These are phyloP conservation scores for Fusarium paranaense DNA, from an alignment of 2,329 filamentous ascomycete genomes.

Conservation along the genomic window DNA sequence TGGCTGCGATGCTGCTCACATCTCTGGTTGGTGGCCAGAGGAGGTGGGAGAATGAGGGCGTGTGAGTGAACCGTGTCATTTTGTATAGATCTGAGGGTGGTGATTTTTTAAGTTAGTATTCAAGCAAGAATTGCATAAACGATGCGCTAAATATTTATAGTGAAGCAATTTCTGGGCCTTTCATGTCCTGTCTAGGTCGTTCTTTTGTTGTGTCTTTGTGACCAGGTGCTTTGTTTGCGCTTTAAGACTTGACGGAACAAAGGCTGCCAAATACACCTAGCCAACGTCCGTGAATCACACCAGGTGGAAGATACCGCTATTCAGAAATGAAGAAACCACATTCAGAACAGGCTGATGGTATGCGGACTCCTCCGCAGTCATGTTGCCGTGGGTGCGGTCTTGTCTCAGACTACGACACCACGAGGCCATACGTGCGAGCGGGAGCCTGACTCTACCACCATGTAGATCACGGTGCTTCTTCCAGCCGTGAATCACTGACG, in stretches of 20 bases:
- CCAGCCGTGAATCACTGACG: not conserved
- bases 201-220: not conserved
- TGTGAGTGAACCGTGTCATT: constrained; percentile 10
- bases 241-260: not conserved
- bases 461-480: not conserved
- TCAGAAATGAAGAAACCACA: not conserved
- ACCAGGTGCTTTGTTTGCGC: not conserved
- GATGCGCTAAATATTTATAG: not conserved
- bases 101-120: not conserved
- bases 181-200: not conserved
- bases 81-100: not conserved
- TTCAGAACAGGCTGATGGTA: not conserved
- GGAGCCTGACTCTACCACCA: not conserved
- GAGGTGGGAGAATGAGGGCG: not conserved
- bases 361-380: not conserved
- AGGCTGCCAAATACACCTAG: not conserved
- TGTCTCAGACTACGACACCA: not conserved
- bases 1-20: not conserved
- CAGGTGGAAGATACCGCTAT: not conserved
- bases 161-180: no score
- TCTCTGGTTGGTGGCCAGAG: constrained; percentile 10
- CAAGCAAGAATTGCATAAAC: not conserved
- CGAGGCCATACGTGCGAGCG: not conserved
- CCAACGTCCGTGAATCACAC: not conserved
- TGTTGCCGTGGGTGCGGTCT: not conserved